Conservation (phyloP, 495 filamentous ascomycete genomes). For the Monascus purpureus region DNA sequence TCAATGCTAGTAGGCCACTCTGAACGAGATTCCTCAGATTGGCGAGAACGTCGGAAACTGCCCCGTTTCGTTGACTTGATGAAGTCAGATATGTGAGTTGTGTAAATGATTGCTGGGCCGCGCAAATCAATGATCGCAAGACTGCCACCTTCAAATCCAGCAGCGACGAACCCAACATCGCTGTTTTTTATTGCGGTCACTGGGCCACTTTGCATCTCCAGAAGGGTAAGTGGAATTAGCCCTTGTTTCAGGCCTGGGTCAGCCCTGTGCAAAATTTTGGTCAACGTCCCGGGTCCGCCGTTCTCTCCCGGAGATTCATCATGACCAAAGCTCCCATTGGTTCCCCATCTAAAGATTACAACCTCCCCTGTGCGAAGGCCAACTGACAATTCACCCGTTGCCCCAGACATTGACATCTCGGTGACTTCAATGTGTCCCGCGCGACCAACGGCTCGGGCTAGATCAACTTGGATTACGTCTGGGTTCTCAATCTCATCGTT, state of each 20-base stretch:
- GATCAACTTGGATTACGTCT: slow-evolving; percentile 66
- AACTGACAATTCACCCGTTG: slow-evolving; percentile 69
- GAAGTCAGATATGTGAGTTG: slow-evolving; percentile 50
- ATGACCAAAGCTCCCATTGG: slow-evolving; percentile 48
- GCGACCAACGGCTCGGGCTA: slow-evolving; percentile 68
- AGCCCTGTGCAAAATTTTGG: slow-evolving; percentile 54
- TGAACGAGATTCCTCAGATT: slow-evolving; percentile 25
- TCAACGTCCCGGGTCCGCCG: slow-evolving; percentile 43
- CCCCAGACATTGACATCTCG: slow-evolving; percentile 58
- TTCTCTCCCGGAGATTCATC: slow-evolving; percentile 41
- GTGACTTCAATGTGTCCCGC: slow-evolving; percentile 66
- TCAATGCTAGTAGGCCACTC: slow-evolving; percentile 72
- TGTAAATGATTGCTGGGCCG: slow-evolving; percentile 79
- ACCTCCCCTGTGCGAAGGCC: slow-evolving; percentile 73
- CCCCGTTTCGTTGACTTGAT: slow-evolving; percentile 52
- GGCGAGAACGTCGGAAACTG: slow-evolving; percentile 45
- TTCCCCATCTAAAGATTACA: slow-evolving; percentile 75
- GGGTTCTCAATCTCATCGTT: slow-evolving; percentile 88
- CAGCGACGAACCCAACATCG: slow-evolving; percentile 81
- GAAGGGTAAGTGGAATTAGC: slow-evolving; percentile 61
- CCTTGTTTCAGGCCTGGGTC: slow-evolving; percentile 76
- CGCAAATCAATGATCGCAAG: slow-evolving; percentile 73
- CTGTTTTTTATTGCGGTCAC: slow-evolving; percentile 69
- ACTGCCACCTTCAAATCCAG: slow-evolving; percentile 67
- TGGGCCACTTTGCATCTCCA: slow-evolving; percentile 68